phyloP scores from a whole-genome alignment of 768 basidiomycete species.

The Phaeolepiota aurea region DNA sequence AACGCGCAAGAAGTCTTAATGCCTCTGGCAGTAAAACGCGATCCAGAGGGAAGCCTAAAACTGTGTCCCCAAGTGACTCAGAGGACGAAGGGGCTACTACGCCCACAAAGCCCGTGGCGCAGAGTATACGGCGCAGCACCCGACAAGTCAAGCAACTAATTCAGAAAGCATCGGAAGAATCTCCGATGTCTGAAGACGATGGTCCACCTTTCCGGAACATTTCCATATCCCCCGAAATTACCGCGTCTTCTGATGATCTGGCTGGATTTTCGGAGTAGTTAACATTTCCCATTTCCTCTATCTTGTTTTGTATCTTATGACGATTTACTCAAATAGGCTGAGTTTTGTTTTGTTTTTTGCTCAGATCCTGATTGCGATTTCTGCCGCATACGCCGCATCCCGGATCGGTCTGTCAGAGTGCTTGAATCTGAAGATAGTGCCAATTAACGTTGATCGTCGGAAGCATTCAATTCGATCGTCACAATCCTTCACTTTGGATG shows the following conservation, averaged over 20 bases:
- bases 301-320: conserved; percentile 1
- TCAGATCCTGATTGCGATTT: too few species aligned
- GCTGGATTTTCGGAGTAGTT: conserved; percentile 14
- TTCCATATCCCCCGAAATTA: not conserved
- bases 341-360: too few species aligned
- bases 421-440: too few species aligned
- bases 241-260: conserved; percentile 16
- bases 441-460: too few species aligned
- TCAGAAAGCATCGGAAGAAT: not conserved
- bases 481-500: too few species aligned
- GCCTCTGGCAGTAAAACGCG: not conserved
- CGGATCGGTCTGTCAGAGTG: too few species aligned
- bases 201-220: too few species aligned
- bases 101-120: not conserved
- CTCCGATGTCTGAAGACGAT: not conserved
- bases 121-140: not conserved
- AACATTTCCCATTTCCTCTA: conserved; percentile 1
- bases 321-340: too few species aligned
- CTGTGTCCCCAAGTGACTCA: not conserved
- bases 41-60: not conserved
- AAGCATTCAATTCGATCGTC: too few species aligned
- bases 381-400: too few species aligned
- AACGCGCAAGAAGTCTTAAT: too few species aligned
- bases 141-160: not conserved
- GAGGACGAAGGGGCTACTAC: not conserved